These are phyloP conservation scores for Pichia paraexigua DNA, from an alignment of 805 yeast species.

Conservation along the genomic window DNA sequence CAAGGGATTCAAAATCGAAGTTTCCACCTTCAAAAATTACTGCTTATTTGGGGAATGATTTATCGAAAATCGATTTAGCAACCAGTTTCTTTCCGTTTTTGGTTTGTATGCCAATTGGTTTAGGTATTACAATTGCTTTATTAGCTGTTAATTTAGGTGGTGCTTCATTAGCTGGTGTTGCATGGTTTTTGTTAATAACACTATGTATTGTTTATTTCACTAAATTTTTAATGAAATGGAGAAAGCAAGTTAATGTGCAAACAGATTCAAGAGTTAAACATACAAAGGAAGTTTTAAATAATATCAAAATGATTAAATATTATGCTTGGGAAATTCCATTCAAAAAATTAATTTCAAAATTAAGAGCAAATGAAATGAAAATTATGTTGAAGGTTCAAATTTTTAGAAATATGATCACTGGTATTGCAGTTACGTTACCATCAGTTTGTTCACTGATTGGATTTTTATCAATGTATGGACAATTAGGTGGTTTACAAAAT, in stretches of 20 bases:
- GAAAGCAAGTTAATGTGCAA: constrained; percentile 48
- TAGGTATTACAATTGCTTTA: constrained; percentile 55
- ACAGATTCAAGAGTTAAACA: constrained; percentile 74
- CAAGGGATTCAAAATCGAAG: constrained; percentile 46
- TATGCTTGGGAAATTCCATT: constrained; percentile 92
- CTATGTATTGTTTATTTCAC: constrained; percentile 39
- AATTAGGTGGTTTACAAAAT: constrained; percentile 29
- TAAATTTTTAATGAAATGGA: constrained; percentile 42
- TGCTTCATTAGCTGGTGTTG: constrained; percentile 64
- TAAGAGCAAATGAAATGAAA: constrained; percentile 55
- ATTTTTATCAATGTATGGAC: constrained; percentile 35
- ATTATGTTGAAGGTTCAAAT: constrained; percentile 57
- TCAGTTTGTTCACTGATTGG: constrained; percentile 62
- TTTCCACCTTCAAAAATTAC: constrained; percentile 68
- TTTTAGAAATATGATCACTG: constrained; percentile 51
- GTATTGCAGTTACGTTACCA: constrained; percentile 62
- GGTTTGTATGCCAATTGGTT: constrained; percentile 54
- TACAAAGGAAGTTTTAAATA: constrained; percentile 70
- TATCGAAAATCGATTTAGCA: constrained; percentile 73
- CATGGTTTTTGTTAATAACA: constrained; percentile 44
- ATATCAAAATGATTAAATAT: constrained; percentile 75
- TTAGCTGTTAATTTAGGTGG: constrained; percentile 65
- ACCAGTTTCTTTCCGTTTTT: constrained; percentile 60
- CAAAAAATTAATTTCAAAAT: constrained; percentile 41
- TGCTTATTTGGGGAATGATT: constrained; percentile 72